Evolutionary conservation across 345 rosid species (phyloP), one percentile per base, ranked within the genome.

Genomic region (Populus simonii): DNA sequence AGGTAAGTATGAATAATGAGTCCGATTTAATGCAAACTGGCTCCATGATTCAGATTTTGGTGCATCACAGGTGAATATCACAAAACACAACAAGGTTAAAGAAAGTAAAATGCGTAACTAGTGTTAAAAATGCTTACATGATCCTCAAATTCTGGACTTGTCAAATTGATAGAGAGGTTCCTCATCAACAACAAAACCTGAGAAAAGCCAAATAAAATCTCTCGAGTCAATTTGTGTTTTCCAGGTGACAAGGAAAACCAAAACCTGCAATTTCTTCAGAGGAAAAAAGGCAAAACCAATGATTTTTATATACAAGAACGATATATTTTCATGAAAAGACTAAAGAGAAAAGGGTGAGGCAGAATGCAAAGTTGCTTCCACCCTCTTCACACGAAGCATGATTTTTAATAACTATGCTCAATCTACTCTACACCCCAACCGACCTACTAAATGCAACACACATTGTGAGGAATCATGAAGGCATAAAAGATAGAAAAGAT

Each of bases 151-250:
- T 92, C 95, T 0, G 97, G 97, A 82, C 92, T 90, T 15, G 82
- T 80, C 83, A 93, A 83, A 86, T 93, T 95, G 78, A 82, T 66
- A 7, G 91, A 80, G 16, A 93, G 92, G 87, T 95, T 95, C 80
- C 88, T 91, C 99, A 93, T 92, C 83, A 95, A 83, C 81, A 92
- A 66, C 78, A 88, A 49, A 20, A 80, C 94, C 98, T 95, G 90
- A 36, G 49, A 78, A 29, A 76, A 78, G 33, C 74, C 76, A 74
- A 38, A 82, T 10, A 35, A 73, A 76, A 75, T 47, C 17, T 41
- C 8, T 23, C 8, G 3, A 27, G 31, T 29, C n/a, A 78, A 33
- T 71, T 6, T 17, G 47, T 17, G 47, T 15, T 75, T 62, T 38
- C 7, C 8, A 25, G 9, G 39, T n/a, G n/a, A 47, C 0, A 12